Conservation (phyloP, 768 basidiomycete genomes). For the Rhodocollybia butyracea region DNA sequence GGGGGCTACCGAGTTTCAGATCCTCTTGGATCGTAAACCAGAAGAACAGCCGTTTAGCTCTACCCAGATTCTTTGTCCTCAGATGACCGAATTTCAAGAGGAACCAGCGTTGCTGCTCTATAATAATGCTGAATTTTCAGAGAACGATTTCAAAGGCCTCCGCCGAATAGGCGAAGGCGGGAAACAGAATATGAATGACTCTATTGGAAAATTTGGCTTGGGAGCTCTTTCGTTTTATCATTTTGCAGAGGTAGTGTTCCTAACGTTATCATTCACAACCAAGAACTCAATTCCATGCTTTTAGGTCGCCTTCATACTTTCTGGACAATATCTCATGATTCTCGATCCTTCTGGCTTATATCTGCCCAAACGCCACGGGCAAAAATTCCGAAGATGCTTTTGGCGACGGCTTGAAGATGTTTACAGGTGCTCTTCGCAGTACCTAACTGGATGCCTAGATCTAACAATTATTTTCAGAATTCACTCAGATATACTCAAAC, state of each 20-base stretch:
- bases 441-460: constrained; percentile 26
- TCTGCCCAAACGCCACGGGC: constrained; percentile 27
- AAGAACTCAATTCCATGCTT: too few relatives aligned
- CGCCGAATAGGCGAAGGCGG: constrained; percentile 42
- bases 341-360: constrained; percentile 43
- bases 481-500: too few relatives aligned
- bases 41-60: constrained; percentile 12
- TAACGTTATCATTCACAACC: too few relatives aligned
- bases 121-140: constrained; percentile 39
- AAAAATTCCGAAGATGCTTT: constrained; percentile 24
- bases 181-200: constrained; percentile 31
- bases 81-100: constrained; percentile 31
- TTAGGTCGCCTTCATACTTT: constrained; percentile 30
- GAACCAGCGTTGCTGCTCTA: constrained; percentile 40
- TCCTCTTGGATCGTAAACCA: constrained; percentile 42
- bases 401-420: constrained; percentile 29
- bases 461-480: constrained; percentile 36
- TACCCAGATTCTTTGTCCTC: constrained; percentile 25
- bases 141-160: constrained; percentile 44
- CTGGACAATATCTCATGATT: constrained; percentile 29
- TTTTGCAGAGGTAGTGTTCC: constrained; percentile 44
- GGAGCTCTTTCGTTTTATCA: constrained; percentile 53
- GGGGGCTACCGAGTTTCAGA: constrained; percentile 35
- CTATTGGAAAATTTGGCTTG: constrained; percentile 50
- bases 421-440: constrained; percentile 22